Conservation (phyloP, 257 asterid genomes). For the Petunia secreta region DNA sequence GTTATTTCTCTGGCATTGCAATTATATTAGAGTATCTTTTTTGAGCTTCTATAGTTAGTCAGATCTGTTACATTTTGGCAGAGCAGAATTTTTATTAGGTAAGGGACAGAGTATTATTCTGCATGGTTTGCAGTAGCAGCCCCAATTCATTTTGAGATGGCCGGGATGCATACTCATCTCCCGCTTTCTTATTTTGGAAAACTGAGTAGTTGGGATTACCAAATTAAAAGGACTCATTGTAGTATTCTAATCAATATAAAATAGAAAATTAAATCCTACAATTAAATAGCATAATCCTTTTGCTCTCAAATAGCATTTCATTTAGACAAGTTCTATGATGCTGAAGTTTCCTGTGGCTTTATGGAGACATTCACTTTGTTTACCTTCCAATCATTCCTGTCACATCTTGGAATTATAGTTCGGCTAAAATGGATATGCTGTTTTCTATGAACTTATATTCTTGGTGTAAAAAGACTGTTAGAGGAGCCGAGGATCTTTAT, state of each 20-base stretch:
- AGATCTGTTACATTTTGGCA: constrained; percentile 10
- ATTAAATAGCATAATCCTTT: neutral
- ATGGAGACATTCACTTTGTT: neutral
- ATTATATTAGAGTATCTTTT: neutral
- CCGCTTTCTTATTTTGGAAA: neutral
- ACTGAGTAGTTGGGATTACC: neutral
- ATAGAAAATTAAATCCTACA: neutral
- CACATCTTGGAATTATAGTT: constrained; percentile 5
- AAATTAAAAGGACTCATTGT: neutral
- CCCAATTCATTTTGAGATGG: neutral
- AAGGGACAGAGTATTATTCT: neutral
- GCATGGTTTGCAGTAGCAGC: neutral
- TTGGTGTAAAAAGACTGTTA: neutral
- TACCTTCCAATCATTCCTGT: constrained; percentile 6
- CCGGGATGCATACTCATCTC: neutral
- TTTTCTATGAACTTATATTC: neutral
- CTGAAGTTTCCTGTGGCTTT: neutral
- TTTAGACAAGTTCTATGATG: neutral
- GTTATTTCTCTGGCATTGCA: neutral
- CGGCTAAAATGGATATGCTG: neutral
- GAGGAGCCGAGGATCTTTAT: neutral
- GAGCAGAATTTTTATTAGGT: no score
- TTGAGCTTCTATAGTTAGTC: neutral
- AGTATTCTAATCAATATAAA: neutral
- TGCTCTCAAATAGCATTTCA: neutral